Evolutionary conservation across 2,329 filamentous ascomycete genomes (phyloP), one percentile per base, ranked within the genome.

Genomic region (Spiromastix sp.): DNA sequence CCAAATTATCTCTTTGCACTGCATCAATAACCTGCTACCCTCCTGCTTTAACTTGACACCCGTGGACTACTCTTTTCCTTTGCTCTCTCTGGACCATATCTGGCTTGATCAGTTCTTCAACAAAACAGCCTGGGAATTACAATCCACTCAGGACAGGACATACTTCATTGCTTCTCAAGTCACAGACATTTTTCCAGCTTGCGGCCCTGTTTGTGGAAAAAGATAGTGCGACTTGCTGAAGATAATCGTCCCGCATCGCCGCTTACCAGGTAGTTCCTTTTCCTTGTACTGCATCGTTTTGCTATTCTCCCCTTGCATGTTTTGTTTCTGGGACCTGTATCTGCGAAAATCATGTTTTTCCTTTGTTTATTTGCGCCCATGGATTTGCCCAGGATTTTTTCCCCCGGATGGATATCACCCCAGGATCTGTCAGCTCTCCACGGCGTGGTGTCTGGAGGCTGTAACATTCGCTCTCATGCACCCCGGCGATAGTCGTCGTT

Each of bases 221-320:
- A 35, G 41, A 37, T 39, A 37, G 31, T 40, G n/a, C n/a, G n/a
- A n/a, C n/a, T n/a, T n/a, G n/a, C n/a, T n/a, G n/a, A n/a, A n/a
- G n/a, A n/a, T n/a, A n/a, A n/a, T n/a, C 37, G 41, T 42, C 42
- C 45, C 44, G 42, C 48, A 50, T 28, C 22, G 22, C 33, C 43
- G 38, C 41, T 52, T 48, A 55, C 52, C 56, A 64, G 60, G 60
- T 64, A 64, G 60, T 52, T 47, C 53, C 47, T 44, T 49, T 57
- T 55, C 49, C 45, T 44, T 50, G 51, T 39, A 38, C 34, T 49
- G 30, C 27, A 38, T 43, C 35, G 44, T 44, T 45, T 44, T 41
- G 43, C 42, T 43, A 42, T 44, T 30, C 46, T 41, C 40, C 37
- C 40, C 30, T 39, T 32, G 33, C 36, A 30, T 39, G 34, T 40